Evolutionary conservation across 495 filamentous ascomycete species (phyloP).

Genomic region (Hypomontagnella monticulosa): DNA sequence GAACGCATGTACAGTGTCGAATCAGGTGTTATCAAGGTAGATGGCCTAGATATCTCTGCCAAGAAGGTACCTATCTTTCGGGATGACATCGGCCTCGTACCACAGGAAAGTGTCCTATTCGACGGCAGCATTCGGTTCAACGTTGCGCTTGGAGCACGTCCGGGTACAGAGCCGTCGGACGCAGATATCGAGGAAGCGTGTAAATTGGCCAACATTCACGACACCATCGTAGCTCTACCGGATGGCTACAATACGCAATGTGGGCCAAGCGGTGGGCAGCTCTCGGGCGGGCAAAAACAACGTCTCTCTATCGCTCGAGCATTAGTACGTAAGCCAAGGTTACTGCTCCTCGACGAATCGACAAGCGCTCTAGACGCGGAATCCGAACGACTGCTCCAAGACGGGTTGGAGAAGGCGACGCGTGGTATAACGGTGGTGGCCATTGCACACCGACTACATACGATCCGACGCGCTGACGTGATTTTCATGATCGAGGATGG

Average conservation of each 20-base stretch:
- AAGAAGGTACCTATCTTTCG: conserved; percentile 61
- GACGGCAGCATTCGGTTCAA: conserved; percentile 66
- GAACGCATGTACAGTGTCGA: conserved; percentile 64
- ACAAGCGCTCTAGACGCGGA: conserved; percentile 82
- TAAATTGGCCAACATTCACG: conserved; percentile 67
- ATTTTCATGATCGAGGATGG: conserved; percentile 82
- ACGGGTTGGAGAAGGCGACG: conserved; percentile 74
- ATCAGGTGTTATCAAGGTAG: conserved; percentile 48
- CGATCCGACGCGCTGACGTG: conserved; percentile 76
- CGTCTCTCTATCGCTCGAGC: conserved; percentile 81
- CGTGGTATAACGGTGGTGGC: conserved; percentile 81
- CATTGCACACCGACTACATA: conserved; percentile 80
- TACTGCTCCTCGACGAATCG: conserved; percentile 86
- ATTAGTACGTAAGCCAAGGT: conserved; percentile 77
- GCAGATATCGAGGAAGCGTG: conserved; percentile 66
- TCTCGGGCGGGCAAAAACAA: conserved; percentile 71
- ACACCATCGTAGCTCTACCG: conserved; percentile 63
- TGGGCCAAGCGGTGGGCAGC: conserved; percentile 57
- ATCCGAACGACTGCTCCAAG: conserved; percentile 75
- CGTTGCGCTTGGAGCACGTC: conserved; percentile 59
- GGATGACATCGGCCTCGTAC: conserved; percentile 61
- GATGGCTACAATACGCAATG: conserved; percentile 71
- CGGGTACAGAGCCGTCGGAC: conserved; percentile 52
- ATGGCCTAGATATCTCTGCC: conserved; percentile 52
- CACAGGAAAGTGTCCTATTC: conserved; percentile 65